Evolutionary conservation across 805 yeast species (phyloP).

Genomic region (Nadsonia fulvescens): DNA sequence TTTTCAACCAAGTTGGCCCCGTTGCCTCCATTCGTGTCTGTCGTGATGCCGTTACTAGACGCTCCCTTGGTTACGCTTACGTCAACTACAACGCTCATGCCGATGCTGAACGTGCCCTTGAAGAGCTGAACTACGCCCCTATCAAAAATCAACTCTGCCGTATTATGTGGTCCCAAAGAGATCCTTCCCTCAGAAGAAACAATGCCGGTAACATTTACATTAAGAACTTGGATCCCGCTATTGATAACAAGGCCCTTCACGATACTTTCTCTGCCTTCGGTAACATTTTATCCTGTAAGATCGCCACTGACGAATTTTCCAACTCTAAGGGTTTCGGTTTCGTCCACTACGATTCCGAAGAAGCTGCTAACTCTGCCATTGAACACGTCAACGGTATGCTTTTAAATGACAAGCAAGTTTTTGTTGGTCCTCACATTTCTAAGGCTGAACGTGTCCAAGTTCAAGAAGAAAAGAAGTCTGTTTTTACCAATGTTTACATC

Average conservation of each 20-base stretch:
- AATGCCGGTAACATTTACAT: conserved; percentile 95
- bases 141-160: conserved; percentile 95
- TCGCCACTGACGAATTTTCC: conserved; percentile 86
- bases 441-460: conserved; percentile 89
- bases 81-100: conserved; percentile 81
- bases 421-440: conserved; percentile 84
- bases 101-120: conserved; percentile 89
- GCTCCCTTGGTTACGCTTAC: conserved; percentile 95
- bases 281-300: conserved; percentile 87
- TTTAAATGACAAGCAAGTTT: conserved; percentile 89
- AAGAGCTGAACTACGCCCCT: conserved; percentile 83
- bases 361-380: conserved; percentile 86
- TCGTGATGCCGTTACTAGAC: conserved; percentile 94
- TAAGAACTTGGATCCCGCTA: conserved; percentile 95
- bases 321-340: conserved; percentile 91
- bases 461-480: conserved; percentile 74
- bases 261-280: conserved; percentile 97
- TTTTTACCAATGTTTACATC: conserved; percentile 89
- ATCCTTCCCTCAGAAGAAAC: conserved; percentile 83
- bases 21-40: conserved; percentile 96
- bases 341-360: conserved; percentile 87
- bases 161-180: conserved; percentile 99
- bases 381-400: conserved; percentile 97
- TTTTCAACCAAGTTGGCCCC: conserved; percentile 86
- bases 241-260: conserved; percentile 96